A percentile compares a stretch with the other conserved stretches of the same genome.
Evolutionary conservation across 768 basidiomycete genomes (phyloP).

Genomic region (Tylopilus felleus): DNA sequence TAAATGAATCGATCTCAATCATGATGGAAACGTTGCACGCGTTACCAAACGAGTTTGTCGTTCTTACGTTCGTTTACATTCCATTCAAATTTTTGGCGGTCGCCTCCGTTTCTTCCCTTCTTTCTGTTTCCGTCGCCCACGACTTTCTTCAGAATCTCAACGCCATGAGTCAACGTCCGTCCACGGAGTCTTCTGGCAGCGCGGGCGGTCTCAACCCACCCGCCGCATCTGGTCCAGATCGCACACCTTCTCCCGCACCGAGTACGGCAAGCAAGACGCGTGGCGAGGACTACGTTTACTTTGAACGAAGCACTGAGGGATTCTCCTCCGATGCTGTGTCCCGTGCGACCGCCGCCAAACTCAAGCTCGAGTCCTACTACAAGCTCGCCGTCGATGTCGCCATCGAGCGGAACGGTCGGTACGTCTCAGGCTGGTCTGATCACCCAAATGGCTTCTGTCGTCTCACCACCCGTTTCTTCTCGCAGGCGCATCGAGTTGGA

Average conservation of each 20-base stretch:
- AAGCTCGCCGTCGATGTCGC: constrained; percentile 97
- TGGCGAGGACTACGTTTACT: constrained; percentile 81
- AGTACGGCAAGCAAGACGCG: constrained; percentile 30
- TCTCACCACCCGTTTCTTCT: constrained; percentile 1
- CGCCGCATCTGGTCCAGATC: constrained; percentile 21
- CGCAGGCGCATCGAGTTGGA: constrained; percentile 85
- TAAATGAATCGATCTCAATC: no score
- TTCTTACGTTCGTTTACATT: constrained; percentile 26
- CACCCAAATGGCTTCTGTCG: background rate
- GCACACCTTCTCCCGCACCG: constrained; percentile 29
- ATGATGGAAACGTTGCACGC: background rate
- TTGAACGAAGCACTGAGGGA: constrained; percentile 77
- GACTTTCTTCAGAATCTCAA: constrained; percentile 5
- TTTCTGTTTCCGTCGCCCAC: background rate
- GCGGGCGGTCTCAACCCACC: constrained; percentile 16
- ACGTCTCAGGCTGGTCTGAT: constrained; percentile 18
- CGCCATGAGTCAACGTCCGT: constrained; percentile 32
- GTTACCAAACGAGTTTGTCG: constrained; percentile 5
- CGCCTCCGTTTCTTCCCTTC: background rate
- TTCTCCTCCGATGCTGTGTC: constrained; percentile 88
- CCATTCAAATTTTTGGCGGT: constrained; percentile 15
- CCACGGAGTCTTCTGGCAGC: constrained; percentile 25
- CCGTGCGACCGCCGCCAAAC: constrained; percentile 88
- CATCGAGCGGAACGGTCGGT: constrained; percentile 94
- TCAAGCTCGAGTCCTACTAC: constrained; percentile 97